Conservation (phyloP, 2,329 filamentous ascomycete species). For the Arthrobotrys megalospora region DNA sequence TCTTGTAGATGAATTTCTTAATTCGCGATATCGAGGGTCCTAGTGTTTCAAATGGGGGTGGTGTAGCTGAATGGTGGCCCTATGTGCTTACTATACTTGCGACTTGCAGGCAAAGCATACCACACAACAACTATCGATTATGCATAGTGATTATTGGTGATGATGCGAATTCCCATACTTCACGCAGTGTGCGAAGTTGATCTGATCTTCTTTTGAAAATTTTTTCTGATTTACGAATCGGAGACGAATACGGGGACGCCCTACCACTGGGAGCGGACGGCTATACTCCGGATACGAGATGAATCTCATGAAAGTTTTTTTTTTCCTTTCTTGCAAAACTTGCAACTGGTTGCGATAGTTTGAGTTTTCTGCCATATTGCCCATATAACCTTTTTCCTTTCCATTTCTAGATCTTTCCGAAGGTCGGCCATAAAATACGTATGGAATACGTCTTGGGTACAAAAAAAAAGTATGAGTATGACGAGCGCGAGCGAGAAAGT, state of each 20-base stretch:
- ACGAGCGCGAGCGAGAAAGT: neutral
- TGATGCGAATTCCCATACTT: slow-evolving; percentile 13
- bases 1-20: slow-evolving; percentile 54
- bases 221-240: slow-evolving; percentile 19
- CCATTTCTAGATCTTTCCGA: slow-evolving; percentile 26
- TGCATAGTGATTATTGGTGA: slow-evolving; percentile 29
- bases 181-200: slow-evolving; percentile 23
- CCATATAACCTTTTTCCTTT: slow-evolving; percentile 7
- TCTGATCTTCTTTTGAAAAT: slow-evolving; percentile 19
- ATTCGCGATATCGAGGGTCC: slow-evolving; percentile 40
- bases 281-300: slow-evolving; percentile 16
- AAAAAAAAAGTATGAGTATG: slow-evolving; percentile 3
- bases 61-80: slow-evolving; percentile 6
- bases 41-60: slow-evolving; percentile 22
- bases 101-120: slow-evolving; percentile 4
- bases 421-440: neutral
- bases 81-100: slow-evolving; percentile 1
- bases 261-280: slow-evolving; percentile 22
- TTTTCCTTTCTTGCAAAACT: neutral
- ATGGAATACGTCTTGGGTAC: neutral
- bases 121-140: slow-evolving; percentile 17
- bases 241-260: slow-evolving; percentile 19
- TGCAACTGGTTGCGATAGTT: slow-evolving; percentile 33
- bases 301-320: neutral
- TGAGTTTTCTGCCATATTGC: slow-evolving; percentile 2